These are phyloP conservation scores for Pythium aristosporum DNA, from an alignment of 352 stramenopile species.

Conservation along the genomic window DNA sequence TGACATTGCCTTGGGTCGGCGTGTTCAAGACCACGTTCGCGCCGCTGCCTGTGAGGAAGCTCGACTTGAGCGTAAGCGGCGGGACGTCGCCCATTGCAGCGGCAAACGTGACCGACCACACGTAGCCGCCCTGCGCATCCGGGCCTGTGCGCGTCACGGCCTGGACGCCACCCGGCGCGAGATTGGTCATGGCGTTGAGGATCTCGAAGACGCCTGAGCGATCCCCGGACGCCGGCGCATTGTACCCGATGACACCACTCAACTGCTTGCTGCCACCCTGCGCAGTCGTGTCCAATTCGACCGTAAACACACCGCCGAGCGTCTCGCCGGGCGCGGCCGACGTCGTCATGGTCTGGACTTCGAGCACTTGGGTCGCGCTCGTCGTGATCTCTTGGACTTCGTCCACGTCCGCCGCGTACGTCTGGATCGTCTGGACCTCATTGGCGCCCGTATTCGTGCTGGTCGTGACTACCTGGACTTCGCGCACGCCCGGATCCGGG, in stretches of 20 bases:
- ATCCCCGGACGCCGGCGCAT: slow-evolving; percentile 50
- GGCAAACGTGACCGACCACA: slow-evolving; percentile 90
- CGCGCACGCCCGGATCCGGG: slow-evolving; percentile 80
- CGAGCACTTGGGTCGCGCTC: slow-evolving; percentile 46
- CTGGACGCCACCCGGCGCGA: slow-evolving; percentile 54
- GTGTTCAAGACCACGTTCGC: slow-evolving; percentile 73
- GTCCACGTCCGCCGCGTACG: slow-evolving; percentile 75
- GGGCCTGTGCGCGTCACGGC: slow-evolving; percentile 55
- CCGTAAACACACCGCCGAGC: slow-evolving; percentile 88
- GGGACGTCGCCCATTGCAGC: slow-evolving; percentile 63
- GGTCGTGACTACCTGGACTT: slow-evolving; percentile 88
- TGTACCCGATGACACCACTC: slow-evolving; percentile 90
- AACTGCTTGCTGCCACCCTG: slow-evolving; percentile 87
- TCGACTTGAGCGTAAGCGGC: slow-evolving; percentile 58
- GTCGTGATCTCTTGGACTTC: slow-evolving; percentile 89
- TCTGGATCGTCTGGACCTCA: slow-evolving; percentile 93
- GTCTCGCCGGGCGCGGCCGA: slow-evolving; percentile 76
- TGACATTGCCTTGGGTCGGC: slow-evolving; percentile 56
- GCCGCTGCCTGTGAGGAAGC: slow-evolving; percentile 65
- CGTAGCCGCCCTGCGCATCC: slow-evolving; percentile 88
- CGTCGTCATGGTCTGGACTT: slow-evolving; percentile 89
- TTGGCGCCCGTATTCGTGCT: slow-evolving; percentile 88
- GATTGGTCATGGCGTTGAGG: slow-evolving; percentile 79
- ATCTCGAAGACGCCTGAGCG: slow-evolving; percentile 65
- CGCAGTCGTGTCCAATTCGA: slow-evolving; percentile 89